Evolutionary conservation across 2,329 filamentous ascomycete genomes (phyloP).

Genomic region (Lecanicillium sp.): DNA sequence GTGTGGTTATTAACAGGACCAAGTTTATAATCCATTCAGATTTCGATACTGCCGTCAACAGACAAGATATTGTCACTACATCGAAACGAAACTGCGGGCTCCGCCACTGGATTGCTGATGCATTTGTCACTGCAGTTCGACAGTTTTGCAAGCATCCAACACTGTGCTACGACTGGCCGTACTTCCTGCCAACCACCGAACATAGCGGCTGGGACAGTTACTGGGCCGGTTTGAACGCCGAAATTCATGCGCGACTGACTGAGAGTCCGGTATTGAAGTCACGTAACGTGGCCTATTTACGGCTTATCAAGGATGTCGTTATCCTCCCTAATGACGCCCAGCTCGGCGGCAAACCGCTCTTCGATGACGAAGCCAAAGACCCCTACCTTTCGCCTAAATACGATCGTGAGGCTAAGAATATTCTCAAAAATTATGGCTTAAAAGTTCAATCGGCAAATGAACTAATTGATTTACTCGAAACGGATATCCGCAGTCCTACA

Average conservation of each 20-base stretch:
- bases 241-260: conserved; percentile 14
- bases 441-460: not conserved
- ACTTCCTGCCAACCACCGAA: conserved; percentile 28
- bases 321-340: conserved; percentile 4
- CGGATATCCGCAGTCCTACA: not conserved
- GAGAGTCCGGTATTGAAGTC: conserved; percentile 9
- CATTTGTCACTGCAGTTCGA: conserved; percentile 28
- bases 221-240: conserved; percentile 17
- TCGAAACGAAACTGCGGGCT: conserved; percentile 31
- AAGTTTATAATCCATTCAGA: conserved; percentile 42
- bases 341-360: conserved; percentile 10
- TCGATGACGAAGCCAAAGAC: conserved; percentile 2
- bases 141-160: conserved; percentile 28
- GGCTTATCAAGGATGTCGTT: not conserved
- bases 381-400: not conserved
- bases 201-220: conserved; percentile 17
- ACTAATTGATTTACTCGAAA: not conserved
- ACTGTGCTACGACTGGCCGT: conserved; percentile 35
- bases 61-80: conserved; percentile 29
- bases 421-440: not conserved
- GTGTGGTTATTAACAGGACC: not conserved
- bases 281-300: not conserved
- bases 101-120: conserved; percentile 23
- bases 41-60: conserved; percentile 36
- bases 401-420: not conserved